These are phyloP conservation scores for Syncephalastrum contaminatum DNA, from an alignment of 371 early-diverging fungal species.

Conservation along the genomic window DNA sequence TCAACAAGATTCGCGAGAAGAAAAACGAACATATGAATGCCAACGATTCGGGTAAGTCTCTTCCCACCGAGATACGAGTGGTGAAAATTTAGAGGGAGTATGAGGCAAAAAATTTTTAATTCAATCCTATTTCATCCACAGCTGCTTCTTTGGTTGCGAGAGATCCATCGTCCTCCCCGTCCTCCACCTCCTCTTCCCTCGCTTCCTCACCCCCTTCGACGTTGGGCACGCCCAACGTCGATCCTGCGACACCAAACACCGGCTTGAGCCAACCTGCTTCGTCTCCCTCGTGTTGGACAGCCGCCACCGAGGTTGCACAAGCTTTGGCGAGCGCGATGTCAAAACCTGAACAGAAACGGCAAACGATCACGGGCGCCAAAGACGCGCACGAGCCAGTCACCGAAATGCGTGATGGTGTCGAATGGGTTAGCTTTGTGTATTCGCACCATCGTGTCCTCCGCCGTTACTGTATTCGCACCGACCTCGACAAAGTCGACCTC, in stretches of 20 bases:
- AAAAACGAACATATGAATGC: slow-evolving; percentile 9
- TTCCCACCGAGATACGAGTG: not conserved
- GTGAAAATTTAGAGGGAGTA: not conserved
- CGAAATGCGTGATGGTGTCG: slow-evolving; percentile 59
- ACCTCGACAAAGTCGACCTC: slow-evolving; percentile 74
- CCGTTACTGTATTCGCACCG: slow-evolving; percentile 78
- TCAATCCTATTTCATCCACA: not conserved
- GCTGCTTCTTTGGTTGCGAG: not conserved
- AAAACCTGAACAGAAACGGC: slow-evolving; percentile 2
- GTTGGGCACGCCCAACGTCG: no score
- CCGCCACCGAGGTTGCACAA: slow-evolving; percentile 26
- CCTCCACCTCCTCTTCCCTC: slow-evolving; percentile 6
- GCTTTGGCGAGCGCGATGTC: slow-evolving; percentile 21
- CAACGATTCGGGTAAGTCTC: not conserved
- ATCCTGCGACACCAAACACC: not conserved
- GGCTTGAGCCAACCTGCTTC: slow-evolving; percentile 4
- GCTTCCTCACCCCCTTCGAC: not conserved
- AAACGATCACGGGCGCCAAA: not conserved
- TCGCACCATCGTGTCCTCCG: slow-evolving; percentile 61
- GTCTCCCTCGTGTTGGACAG: slow-evolving; percentile 10
- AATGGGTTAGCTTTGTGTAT: slow-evolving; percentile 73
- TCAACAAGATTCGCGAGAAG: slow-evolving; percentile 35
- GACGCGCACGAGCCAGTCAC: slow-evolving; percentile 37
- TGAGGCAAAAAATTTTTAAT: no score
- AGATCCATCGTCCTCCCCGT: slow-evolving; percentile 3